These are phyloP conservation scores for Tetrahymena malaccensis DNA, from an alignment of 73 alveolate genomes.

Conservation along the genomic window DNA sequence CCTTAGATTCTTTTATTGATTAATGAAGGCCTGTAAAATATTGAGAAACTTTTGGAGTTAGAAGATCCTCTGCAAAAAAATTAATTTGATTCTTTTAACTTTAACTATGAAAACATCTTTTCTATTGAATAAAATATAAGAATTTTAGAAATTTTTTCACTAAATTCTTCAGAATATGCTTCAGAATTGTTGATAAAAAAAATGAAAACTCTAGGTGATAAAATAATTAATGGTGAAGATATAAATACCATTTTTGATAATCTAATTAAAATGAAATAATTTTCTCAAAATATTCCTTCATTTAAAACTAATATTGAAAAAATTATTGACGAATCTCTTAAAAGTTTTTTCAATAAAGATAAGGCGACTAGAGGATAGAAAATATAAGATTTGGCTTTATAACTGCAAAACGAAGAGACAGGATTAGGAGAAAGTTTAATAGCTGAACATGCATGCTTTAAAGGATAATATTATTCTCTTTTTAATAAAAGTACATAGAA, in stretches of 20 bases:
- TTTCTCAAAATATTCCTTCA: not conserved
- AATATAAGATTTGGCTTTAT: not conserved
- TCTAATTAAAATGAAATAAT: not conserved
- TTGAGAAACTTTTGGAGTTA: not conserved
- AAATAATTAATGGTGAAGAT: not conserved
- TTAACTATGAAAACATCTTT: not conserved
- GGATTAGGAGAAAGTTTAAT: not conserved
- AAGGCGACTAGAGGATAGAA: not conserved
- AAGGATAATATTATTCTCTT: not conserved
- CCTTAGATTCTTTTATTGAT: not conserved
- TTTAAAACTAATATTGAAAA: not conserved
- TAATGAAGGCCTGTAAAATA: not conserved
- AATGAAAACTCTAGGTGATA: no score
- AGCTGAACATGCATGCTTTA: not conserved
- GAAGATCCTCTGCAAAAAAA: not conserved
- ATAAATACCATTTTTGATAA: not conserved
- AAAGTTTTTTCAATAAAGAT: not conserved
- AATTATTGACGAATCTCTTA: not conserved
- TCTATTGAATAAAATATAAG: not conserved
- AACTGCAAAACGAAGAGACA: not conserved
- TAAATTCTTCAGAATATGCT: no score
- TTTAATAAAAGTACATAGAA: not conserved
- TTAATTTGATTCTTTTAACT: not conserved
- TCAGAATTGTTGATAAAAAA: no score
- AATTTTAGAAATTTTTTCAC: not conserved